phyloP scores from a whole-genome alignment of 2,329 filamentous ascomycete genomes.

The Paracamarosporium sp. region DNA sequence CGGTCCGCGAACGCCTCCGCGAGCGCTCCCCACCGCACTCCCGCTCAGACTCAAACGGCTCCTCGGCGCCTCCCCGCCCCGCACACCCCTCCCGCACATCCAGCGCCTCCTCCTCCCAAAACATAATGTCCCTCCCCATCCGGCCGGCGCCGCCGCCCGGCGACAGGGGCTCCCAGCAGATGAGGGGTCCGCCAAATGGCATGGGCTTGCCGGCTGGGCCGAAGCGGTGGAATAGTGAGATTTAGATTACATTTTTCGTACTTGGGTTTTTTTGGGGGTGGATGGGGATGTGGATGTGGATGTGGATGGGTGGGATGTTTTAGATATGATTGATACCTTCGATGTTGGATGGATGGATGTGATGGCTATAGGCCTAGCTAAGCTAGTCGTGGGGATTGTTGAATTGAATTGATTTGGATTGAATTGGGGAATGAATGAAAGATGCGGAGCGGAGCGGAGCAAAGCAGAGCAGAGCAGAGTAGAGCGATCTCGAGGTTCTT shows the following conservation, averaged over 20 bases:
- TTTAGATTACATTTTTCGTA: slow-evolving; percentile 18
- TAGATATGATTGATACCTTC: no score
- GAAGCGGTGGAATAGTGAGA: slow-evolving; percentile 42
- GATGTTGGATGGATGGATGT: no score
- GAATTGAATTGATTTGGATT: no score
- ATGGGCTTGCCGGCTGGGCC: slow-evolving; percentile 32
- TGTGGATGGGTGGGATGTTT: no score
- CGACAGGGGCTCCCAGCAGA: slow-evolving; percentile 27
- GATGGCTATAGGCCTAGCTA: no score
- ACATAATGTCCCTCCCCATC: slow-evolving; percentile 54
- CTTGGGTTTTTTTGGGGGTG: not conserved
- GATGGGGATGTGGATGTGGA: no score
- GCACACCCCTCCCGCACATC: slow-evolving; percentile 52
- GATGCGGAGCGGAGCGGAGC: no score
- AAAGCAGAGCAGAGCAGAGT: no score
- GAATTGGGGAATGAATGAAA: no score
- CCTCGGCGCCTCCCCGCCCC: slow-evolving; percentile 42
- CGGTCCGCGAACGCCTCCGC: slow-evolving; percentile 47
- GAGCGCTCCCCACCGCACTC: slow-evolving; percentile 35
- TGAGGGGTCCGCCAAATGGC: slow-evolving; percentile 32
- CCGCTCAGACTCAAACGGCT: slow-evolving; percentile 33
- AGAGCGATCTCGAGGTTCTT: no score
- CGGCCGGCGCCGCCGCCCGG: slow-evolving; percentile 49
- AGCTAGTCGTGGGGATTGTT: no score
- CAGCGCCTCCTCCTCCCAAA: slow-evolving; percentile 45